Base-by-base conservation (phyloP, 2,329 filamentous ascomycete genomes). In the Elsinoe fawcettii region DNA sequence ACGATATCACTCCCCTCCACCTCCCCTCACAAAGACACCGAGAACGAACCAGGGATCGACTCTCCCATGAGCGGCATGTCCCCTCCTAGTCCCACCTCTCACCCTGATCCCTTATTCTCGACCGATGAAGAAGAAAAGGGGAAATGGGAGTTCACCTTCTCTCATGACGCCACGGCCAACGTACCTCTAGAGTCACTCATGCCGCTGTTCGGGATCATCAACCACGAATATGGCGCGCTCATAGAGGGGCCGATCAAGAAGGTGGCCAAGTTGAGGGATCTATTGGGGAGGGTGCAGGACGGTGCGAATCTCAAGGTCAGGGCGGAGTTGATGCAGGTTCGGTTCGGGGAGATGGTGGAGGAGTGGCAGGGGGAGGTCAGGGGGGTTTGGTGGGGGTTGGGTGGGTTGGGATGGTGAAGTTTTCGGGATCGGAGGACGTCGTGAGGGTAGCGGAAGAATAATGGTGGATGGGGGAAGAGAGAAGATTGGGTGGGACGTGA, bases 181-280 rank as follows among this genome's bases (percentile, higher is more conserved):
- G 4, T 18, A 9, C 30, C 49, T 8, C 16, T 51, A 9, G 16
- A 34, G 12, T 16, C 3, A n/a, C 25, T 51, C 20, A 14, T 27
- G 9, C 16, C 25, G 7, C 25, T 51, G 1, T 34, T 25, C 46
- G 20, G 25, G 7, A 30, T 25, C 18, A 25, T 53, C 30, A 53
- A 53, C 49, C 18, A 37, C 32, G 49, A 53, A 18, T 53, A 53
- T 12, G 22, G 12, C 20, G 5, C 25, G 3, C 49, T 53, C 16
- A 53, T 53, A n/a, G 30, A 36, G 14, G 49, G 32, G 9, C 49
- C 49, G 30, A 36, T 53, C 30, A 39, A 53, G 30, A 53, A 53
- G 20, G 32, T 16, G 30, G 30, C 30, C n/a, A 39, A 53, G 32
- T n/a, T 53, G 11, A 30, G 30, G 25, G 32, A 36, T 27, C 11